Evolutionary conservation across 2,329 filamentous ascomycete genomes (phyloP).

Genomic region (Xylariaceae sp.): DNA sequence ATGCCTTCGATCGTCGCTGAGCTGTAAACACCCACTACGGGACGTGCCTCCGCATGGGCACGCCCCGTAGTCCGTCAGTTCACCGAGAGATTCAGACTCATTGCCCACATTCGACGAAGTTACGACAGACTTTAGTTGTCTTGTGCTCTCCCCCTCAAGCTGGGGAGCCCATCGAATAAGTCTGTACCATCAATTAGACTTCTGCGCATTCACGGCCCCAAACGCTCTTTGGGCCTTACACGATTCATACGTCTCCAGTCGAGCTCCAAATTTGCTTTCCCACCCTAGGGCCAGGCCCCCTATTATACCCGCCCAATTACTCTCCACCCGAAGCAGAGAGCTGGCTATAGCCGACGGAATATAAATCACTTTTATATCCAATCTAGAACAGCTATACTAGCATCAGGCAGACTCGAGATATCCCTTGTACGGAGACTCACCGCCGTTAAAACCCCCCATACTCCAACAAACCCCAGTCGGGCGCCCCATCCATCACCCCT

Average conservation of each 20-base stretch:
- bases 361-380: too few relatives aligned
- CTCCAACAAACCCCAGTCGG: slow-evolving; percentile 13
- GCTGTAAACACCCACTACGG: slow-evolving; percentile 89
- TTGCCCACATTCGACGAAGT: slow-evolving; percentile 62
- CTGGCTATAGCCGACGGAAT: neutral
- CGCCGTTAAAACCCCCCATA: slow-evolving; percentile 32
- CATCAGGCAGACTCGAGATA: slow-evolving; percentile 6
- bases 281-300: neutral
- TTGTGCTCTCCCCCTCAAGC: slow-evolving; percentile 25
- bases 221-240: slow-evolving; percentile 13
- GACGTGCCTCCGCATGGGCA: slow-evolving; percentile 48
- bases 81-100: slow-evolving; percentile 63
- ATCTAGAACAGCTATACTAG: slow-evolving; percentile 3
- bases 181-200: slow-evolving; percentile 30
- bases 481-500: slow-evolving; percentile 21
- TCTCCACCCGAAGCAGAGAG: neutral
- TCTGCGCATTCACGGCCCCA: slow-evolving; percentile 22
- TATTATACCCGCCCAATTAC: neutral
- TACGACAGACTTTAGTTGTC: slow-evolving; percentile 50
- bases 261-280: slow-evolving; percentile 6
- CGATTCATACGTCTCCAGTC: slow-evolving; percentile 7
- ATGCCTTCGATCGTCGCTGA: slow-evolving; percentile 77
- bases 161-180: slow-evolving; percentile 23
- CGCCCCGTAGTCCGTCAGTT: slow-evolving; percentile 82
- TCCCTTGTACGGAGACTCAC: slow-evolving; percentile 24